A percentile compares a stretch with the other conserved stretches of the same genome.
Evolutionary conservation across 768 basidiomycete species (phyloP).

Genomic region (Kockovaella imperatae): DNA sequence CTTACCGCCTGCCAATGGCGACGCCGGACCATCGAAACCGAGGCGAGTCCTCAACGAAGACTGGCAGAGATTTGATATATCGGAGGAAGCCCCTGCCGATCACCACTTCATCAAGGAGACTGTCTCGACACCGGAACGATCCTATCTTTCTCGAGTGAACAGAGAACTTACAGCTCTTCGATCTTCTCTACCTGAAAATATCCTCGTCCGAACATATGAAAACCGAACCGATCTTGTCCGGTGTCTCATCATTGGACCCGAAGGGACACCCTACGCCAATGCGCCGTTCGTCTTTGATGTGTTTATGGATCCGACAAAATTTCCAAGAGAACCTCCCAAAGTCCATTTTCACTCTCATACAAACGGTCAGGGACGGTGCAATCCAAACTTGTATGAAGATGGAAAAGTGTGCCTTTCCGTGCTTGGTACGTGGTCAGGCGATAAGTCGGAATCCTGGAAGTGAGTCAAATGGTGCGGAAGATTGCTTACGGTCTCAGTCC

Average conservation of each 20-base stretch:
- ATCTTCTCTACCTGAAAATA: slow-evolving; percentile 76
- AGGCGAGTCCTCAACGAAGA: slow-evolving; percentile 36
- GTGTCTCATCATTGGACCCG: slow-evolving; percentile 81
- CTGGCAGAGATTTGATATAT: slow-evolving; percentile 77
- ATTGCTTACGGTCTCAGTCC: slow-evolving; percentile 45
- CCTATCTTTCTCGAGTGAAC: slow-evolving; percentile 65
- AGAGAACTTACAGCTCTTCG: slow-evolving; percentile 76
- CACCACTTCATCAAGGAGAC: slow-evolving; percentile 62
- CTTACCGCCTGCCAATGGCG: too few species aligned
- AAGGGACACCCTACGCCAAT: slow-evolving; percentile 87
- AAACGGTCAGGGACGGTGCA: slow-evolving; percentile 82
- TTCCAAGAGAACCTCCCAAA: slow-evolving; percentile 56
- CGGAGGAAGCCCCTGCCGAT: slow-evolving; percentile 66
- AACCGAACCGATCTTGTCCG: slow-evolving; percentile 79
- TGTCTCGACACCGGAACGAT: slow-evolving; percentile 54
- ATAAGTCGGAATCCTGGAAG: slow-evolving; percentile 78
- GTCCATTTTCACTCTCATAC: slow-evolving; percentile 93
- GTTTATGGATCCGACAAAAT: slow-evolving; percentile 64
- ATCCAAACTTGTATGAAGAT: slow-evolving; percentile 77
- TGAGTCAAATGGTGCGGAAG: slow-evolving; percentile 13
- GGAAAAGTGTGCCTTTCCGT: slow-evolving; percentile 91
- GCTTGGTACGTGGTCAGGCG: slow-evolving; percentile 84
- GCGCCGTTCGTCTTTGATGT: slow-evolving; percentile 93
- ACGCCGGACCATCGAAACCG: slow-evolving; percentile 14
- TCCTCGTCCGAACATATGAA: slow-evolving; percentile 83